These are phyloP conservation scores for Cystofilobasidium macerans DNA, from an alignment of 768 basidiomycete genomes.

Conservation along the genomic window DNA sequence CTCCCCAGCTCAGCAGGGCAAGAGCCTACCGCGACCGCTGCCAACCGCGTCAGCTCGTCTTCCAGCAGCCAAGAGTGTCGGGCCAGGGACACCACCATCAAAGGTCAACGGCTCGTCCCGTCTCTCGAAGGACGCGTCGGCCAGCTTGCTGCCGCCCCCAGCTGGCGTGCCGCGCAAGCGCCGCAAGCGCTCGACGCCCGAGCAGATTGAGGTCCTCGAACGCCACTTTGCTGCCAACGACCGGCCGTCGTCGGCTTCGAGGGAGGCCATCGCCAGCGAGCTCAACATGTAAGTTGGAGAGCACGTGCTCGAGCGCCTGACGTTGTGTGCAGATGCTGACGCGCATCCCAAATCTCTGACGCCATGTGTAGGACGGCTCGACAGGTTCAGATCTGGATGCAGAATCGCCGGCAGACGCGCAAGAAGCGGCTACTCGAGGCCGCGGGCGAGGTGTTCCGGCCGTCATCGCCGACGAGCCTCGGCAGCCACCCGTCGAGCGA, in stretches of 20 bases:
- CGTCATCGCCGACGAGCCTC: background rate
- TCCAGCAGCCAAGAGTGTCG: no score
- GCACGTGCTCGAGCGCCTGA: background rate
- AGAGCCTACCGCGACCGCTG: no score
- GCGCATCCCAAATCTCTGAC: background rate
- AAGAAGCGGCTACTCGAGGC: slow-evolving; percentile 19
- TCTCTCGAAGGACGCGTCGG: background rate
- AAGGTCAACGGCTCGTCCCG: background rate
- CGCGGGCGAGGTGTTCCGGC: background rate
- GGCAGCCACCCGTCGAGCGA: background rate
- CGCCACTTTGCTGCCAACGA: slow-evolving; percentile 13
- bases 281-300: slow-evolving; percentile 15
- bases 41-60: no score
- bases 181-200: slow-evolving; percentile 20
- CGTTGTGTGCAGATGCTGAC: background rate
- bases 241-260: slow-evolving; percentile 6
- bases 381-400: slow-evolving; percentile 25
- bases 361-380: slow-evolving; percentile 15
- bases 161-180: slow-evolving; percentile 11
- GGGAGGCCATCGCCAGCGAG: slow-evolving; percentile 20
- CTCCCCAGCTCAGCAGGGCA: no score
- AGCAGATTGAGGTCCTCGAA: slow-evolving; percentile 19
- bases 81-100: no score
- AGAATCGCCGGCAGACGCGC: slow-evolving; percentile 23
- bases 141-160: background rate